Percentiles rank a stretch among this genome's conserved stretches.
Conservation (phyloP, 129 eudicot species). For the Flaveria bidentis region DNA sequence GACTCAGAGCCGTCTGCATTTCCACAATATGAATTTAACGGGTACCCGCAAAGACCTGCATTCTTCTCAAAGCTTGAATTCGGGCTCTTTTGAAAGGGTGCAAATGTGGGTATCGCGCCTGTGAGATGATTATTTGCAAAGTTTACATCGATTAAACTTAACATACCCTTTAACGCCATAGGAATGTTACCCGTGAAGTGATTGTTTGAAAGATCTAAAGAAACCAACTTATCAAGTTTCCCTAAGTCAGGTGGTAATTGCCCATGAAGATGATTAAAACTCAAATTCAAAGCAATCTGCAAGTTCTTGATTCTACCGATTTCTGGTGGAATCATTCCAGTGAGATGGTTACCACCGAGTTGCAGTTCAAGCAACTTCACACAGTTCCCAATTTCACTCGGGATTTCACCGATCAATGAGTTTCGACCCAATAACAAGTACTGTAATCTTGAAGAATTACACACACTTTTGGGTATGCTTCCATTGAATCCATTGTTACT, state of each 20-base stretch:
- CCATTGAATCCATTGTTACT: conserved; percentile 88
- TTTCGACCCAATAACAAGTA: conserved; percentile 73
- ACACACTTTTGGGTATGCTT: conserved; percentile 71
- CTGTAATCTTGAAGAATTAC: conserved; percentile 83
- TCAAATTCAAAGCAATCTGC: conserved; percentile 87
- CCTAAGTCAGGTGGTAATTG: conserved; percentile 82
- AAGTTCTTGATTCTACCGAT: conserved; percentile 90
- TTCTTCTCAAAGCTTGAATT: conserved; percentile 83
- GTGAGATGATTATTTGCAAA: conserved; percentile 79
- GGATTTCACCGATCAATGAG: conserved; percentile 76
- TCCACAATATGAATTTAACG: conserved; percentile 62
- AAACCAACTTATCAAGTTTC: conserved; percentile 83
- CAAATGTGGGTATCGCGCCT: conserved; percentile 83
- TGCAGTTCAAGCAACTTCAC: conserved; percentile 73
- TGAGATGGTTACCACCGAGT: conserved; percentile 82
- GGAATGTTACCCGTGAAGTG: conserved; percentile 81
- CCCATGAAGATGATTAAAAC: conserved; percentile 89
- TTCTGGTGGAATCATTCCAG: conserved; percentile 82
- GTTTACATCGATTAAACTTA: conserved; percentile 90
- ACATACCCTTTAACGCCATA: conserved; percentile 71
- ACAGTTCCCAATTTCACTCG: conserved; percentile 83
- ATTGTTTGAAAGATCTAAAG: conserved; percentile 86
- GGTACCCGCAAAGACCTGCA: conserved; percentile 89
- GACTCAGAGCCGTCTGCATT: conserved; percentile 43
- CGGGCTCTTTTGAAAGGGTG: conserved; percentile 83